Base-by-base conservation (phyloP, 129 eudicot genomes). In the Tanacetum coccineum region DNA sequence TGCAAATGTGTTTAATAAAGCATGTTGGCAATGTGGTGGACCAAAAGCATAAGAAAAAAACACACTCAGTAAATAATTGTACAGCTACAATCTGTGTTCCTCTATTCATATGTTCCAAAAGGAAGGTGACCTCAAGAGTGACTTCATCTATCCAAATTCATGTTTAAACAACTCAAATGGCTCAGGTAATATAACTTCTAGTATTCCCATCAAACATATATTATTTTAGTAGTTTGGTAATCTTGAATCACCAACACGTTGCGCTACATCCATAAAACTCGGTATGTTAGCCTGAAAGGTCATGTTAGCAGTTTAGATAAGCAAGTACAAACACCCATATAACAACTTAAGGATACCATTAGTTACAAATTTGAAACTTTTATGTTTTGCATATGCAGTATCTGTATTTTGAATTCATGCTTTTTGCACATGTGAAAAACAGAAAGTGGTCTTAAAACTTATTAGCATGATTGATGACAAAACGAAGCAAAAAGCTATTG, bases 401-500 rank as follows among this genome's bases (percentile, higher is more conserved):
- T 32, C 39, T 32, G 3, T 25, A 18, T 25, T 59, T 59, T 28
- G 17, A 26, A 28, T 10, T 13, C 46, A 30, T 14, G n/a, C 0
- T 28, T 44, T 53, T 32, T n/a, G n/a, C n/a, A 46, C 49, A 59
- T 44, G 20, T 47, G 8, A 55, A 74, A 22, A 64, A 69, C 85
- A 85, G 92, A 88, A 83, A 66, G 81, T 85, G 62, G 85, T 88
- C 59, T 6, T 88, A 62, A 88, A 74, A 78, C 67, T 88, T 9
- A 14, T 76, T 61, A 85, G 87, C 77, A 88, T 88, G 96, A 83
- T 77, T 19, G 89, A 88, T 77, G 89, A 85, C 6, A 88, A 66
- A 63, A 76, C 89, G 0, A 85, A 85, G 82, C 84, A 88, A 79
- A 88, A 83, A 59, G 87, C 96, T 64, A 88, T 88, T 8, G 93